Percentiles rank a stretch among this genome's conserved stretches.
phyloP scores from a whole-genome alignment of 768 basidiomycete genomes.

The Pleurotus salmoneostramineus region DNA sequence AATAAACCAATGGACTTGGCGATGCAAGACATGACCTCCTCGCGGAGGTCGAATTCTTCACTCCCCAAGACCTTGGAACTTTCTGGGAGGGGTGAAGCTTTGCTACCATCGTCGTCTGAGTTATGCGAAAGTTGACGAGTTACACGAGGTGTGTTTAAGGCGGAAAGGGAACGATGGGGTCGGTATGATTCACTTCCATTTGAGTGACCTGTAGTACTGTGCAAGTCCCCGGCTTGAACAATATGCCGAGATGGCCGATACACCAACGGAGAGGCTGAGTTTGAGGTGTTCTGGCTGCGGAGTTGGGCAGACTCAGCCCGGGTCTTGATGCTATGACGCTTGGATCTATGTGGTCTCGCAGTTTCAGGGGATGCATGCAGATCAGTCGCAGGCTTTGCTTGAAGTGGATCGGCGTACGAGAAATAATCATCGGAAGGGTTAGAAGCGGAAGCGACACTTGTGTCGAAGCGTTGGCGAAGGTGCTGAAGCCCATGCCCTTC shows the following conservation, averaged over 20 bases:
- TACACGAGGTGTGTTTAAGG: conserved; percentile 47
- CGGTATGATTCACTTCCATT: conserved; percentile 37
- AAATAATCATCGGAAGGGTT: conserved; percentile 59
- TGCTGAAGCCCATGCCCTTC: conserved; percentile 87
- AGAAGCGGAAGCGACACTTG: conserved; percentile 30
- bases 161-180: conserved; percentile 43
- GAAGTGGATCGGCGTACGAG: conserved; percentile 21
- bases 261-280: conserved; percentile 14
- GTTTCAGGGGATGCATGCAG: conserved; percentile 16
- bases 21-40: conserved; percentile 96
- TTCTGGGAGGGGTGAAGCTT: conserved; percentile 14
- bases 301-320: background rate
- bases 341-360: conserved; percentile 17
- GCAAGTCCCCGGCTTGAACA: conserved; percentile 76
- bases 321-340: conserved; percentile 10
- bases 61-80: conserved; percentile 26
- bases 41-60: conserved; percentile 93
- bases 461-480: conserved; percentile 87
- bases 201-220: conserved; percentile 49
- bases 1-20: conserved; percentile 94
- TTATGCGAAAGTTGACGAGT: conserved; percentile 25
- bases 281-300: conserved; percentile 15
- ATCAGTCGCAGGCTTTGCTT: conserved; percentile 19
- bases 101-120: conserved; percentile 15
- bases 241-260: conserved; percentile 42